A percentile compares a stretch with the other conserved stretches of the same genome.
These are phyloP conservation scores for Populus alba DNA, from an alignment of 345 rosid genomes.

Conservation along the genomic window DNA sequence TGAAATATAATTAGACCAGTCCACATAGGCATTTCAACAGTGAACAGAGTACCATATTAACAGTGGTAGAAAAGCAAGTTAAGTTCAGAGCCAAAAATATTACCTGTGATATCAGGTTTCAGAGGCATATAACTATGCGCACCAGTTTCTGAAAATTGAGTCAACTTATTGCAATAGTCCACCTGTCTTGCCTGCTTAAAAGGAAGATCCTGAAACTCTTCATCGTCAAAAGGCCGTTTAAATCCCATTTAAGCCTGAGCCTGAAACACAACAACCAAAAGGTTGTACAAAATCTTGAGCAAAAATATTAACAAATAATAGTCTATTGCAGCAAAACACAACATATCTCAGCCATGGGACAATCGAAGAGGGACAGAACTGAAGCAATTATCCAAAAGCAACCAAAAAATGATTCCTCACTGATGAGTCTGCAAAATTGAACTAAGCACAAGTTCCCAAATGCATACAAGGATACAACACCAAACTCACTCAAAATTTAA, in stretches of 20 bases:
- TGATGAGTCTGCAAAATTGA: background rate
- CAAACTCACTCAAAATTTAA: background rate
- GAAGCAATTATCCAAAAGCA: background rate
- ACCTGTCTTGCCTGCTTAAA: constrained; percentile 25
- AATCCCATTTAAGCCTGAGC: constrained; percentile 20
- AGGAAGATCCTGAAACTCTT: constrained; percentile 18
- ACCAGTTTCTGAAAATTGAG: background rate
- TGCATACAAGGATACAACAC: background rate
- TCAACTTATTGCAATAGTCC: constrained; percentile 16
- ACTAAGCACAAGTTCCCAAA: background rate
- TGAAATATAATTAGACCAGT: background rate
- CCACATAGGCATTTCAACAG: background rate
- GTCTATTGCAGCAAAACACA: background rate
- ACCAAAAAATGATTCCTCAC: background rate
- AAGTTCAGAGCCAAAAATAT: background rate
- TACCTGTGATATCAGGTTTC: background rate
- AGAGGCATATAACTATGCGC: background rate
- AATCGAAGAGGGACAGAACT: background rate
- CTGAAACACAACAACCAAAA: background rate
- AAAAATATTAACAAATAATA: background rate
- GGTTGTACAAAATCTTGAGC: background rate
- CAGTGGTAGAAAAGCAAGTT: background rate
- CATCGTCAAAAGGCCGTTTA: constrained; percentile 20
- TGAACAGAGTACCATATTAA: background rate
- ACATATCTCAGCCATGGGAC: background rate